Evolutionary conservation across 768 basidiomycete species (phyloP).

Genomic region (Suillus placidus): DNA sequence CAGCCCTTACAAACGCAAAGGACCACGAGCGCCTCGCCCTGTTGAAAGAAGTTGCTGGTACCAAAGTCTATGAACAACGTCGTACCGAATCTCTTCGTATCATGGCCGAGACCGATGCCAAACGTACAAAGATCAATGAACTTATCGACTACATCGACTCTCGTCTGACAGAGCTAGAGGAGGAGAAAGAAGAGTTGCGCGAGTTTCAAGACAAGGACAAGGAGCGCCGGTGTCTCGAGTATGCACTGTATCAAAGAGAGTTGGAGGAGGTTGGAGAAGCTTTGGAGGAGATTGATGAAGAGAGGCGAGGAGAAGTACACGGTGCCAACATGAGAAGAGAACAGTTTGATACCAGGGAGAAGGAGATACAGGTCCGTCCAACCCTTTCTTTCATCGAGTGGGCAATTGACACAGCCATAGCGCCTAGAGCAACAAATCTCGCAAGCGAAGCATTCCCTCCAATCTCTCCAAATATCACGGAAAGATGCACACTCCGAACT

Average conservation of each 20-base stretch:
- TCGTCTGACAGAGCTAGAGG: slow-evolving; percentile 87
- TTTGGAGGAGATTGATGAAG: slow-evolving; percentile 83
- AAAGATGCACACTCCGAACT: slow-evolving; percentile 82
- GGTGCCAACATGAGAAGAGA: slow-evolving; percentile 80
- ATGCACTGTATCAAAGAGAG: slow-evolving; percentile 90
- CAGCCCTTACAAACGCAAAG: slow-evolving; percentile 94
- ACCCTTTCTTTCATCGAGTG: not conserved
- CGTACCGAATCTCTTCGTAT: slow-evolving; percentile 91
- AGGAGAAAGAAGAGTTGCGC: slow-evolving; percentile 97
- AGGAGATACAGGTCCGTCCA: slow-evolving; percentile 72
- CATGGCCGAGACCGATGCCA: slow-evolving; percentile 95
- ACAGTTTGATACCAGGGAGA: slow-evolving; percentile 82
- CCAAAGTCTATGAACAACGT: slow-evolving; percentile 96
- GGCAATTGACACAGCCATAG: slow-evolving; percentile 39
- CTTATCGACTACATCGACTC: slow-evolving; percentile 90
- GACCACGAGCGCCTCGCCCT: slow-evolving; percentile 91
- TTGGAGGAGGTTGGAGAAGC: slow-evolving; percentile 86
- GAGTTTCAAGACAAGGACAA: slow-evolving; percentile 97
- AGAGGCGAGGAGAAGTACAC: slow-evolving; percentile 81
- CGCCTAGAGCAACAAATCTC: slow-evolving; percentile 73
- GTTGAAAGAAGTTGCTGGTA: slow-evolving; percentile 98
- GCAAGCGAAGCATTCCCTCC: slow-evolving; percentile 66
- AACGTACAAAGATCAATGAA: slow-evolving; percentile 89
- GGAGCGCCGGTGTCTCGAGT: slow-evolving; percentile 91
- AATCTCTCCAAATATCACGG: slow-evolving; percentile 70